Evolutionary conservation across 208 protist species (phyloP), one percentile per base, ranked within the genome.

Genomic region (Leptomonas seymouri): DNA sequence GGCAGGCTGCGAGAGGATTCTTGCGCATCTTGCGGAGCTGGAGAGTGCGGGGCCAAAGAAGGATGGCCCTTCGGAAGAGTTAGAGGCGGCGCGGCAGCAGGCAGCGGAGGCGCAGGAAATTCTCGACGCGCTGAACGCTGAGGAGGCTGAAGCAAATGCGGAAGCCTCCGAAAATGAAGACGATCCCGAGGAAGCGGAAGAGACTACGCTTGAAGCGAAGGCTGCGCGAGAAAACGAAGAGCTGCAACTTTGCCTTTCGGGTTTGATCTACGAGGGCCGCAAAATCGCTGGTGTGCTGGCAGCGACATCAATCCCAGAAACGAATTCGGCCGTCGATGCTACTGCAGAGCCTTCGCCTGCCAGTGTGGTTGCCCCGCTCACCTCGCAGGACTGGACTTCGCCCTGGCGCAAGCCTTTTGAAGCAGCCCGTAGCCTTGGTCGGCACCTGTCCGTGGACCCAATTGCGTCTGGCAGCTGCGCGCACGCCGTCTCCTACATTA

Each of bases 401-500:
- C 36, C 56, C 30, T 76, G 71, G 71, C 71, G 71, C 45, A 72
- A 76, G 53, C 55, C 49, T 28, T 23, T 62, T 2, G 76, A 81
- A 15, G 25, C 20, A 23, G 71, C 77, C 7, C 56, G 36, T 18
- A 27, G 20, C 16, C 31, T 78, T 15, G 27, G 50, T 16, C 66
- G 51, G 27, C 44, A 78, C 51, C 60, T 74, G 11, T 31, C 68
- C n/a, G 71, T 82, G 14, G 70, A 78, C 20, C 65, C 67, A 16
- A 72, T 82, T 42, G 67, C 68, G 7, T 68, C 68, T 4, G 45
- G 58, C 15, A 50, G 56, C 41, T 60, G 44, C 14, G 68, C 34
- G 20, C 74, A 93, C 25, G 54, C 85, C 1, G 73, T 74, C 21
- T 34, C 61, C 1, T 93, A 89, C 58, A 71, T 90, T 25, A 67